These are phyloP conservation scores for thale cress (Arabidopsis thaliana) DNA, from an alignment of 345 rosid genomes.

Conservation along the genomic window DNA sequence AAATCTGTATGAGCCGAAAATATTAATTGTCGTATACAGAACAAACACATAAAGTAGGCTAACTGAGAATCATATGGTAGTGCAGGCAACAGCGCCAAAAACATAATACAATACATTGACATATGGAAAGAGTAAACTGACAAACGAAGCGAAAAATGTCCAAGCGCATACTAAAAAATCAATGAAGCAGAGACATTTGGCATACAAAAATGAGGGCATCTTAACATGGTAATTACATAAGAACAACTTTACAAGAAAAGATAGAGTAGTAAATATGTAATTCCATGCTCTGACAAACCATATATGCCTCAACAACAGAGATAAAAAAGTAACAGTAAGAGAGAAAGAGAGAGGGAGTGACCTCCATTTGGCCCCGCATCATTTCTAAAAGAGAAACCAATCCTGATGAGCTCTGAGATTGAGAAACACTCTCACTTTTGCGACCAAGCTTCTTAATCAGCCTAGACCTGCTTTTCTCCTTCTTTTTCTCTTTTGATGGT, in stretches of 20 bases:
- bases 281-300: slow-evolving; percentile 6
- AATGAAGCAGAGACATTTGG: slow-evolving; percentile 14
- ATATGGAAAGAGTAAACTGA: slow-evolving; percentile 1
- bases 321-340: slow-evolving; percentile 27
- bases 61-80: slow-evolving; percentile 16
- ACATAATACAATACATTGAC: slow-evolving; percentile 19
- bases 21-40: slow-evolving; percentile 29
- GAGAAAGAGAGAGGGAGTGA: slow-evolving; percentile 37
- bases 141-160: slow-evolving; percentile 12
- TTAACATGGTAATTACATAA: slow-evolving; percentile 18
- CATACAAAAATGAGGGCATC: slow-evolving; percentile 17
- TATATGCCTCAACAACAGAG: slow-evolving; percentile 9
- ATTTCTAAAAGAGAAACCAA: slow-evolving; percentile 81
- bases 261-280: slow-evolving; percentile 12
- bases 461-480: slow-evolving; percentile 73
- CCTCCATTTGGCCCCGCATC: slow-evolving; percentile 99
- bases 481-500: slow-evolving; percentile 89
- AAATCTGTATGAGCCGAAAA: slow-evolving; percentile 57
- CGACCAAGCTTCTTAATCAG: slow-evolving; percentile 95
- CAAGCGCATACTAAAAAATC: slow-evolving; percentile 24
- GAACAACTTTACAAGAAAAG: neutral
- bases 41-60: slow-evolving; percentile 10
- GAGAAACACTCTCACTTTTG: slow-evolving; percentile 63
- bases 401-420: slow-evolving; percentile 73
- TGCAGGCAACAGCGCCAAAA: slow-evolving; percentile 17